phyloP scores from a whole-genome alignment of 441 rosid genomes.

The Pelargonium citronellum region DNA sequence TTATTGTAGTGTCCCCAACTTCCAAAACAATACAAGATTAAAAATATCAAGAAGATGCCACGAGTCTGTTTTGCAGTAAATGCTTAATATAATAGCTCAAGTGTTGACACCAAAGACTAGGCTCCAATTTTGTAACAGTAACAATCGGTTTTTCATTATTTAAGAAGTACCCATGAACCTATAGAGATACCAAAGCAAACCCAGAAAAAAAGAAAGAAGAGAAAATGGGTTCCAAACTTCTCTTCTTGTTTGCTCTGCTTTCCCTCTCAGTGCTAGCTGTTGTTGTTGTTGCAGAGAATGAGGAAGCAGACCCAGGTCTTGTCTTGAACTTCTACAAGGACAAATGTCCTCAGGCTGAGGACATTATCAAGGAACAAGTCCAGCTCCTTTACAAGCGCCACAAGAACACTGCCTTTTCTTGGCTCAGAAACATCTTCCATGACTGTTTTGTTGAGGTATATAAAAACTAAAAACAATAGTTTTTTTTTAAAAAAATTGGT shows the following conservation, averaged over 20 bases:
- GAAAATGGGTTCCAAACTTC: slow-evolving; percentile 47
- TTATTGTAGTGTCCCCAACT: neutral
- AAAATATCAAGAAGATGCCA: neutral
- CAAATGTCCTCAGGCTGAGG: slow-evolving; percentile 91
- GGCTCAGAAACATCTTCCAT: slow-evolving; percentile 98
- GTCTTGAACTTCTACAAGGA: slow-evolving; percentile 78
- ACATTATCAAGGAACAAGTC: slow-evolving; percentile 77
- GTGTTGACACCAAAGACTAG: neutral
- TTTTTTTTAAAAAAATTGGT: neutral
- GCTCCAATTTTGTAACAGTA: neutral
- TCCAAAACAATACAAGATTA: neutral
- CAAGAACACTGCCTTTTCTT: slow-evolving; percentile 98
- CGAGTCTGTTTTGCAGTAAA: neutral
- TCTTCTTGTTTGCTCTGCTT: slow-evolving; percentile 50
- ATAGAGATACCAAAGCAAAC: slow-evolving; percentile 18
- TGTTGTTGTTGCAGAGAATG: slow-evolving; percentile 38
- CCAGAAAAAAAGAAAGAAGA: slow-evolving; percentile 16
- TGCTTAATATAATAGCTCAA: neutral
- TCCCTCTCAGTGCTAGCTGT: slow-evolving; percentile 39
- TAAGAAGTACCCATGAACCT: slow-evolving; percentile 25
- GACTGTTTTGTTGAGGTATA: slow-evolving; percentile 90
- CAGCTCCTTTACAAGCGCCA: slow-evolving; percentile 92
- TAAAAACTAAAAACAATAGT: no score
- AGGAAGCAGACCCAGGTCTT: slow-evolving; percentile 57
- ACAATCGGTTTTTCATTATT: slow-evolving; percentile 25